phyloP scores from a whole-genome alignment of 2,329 filamentous ascomycete genomes.

The Aspergillus sp. region DNA sequence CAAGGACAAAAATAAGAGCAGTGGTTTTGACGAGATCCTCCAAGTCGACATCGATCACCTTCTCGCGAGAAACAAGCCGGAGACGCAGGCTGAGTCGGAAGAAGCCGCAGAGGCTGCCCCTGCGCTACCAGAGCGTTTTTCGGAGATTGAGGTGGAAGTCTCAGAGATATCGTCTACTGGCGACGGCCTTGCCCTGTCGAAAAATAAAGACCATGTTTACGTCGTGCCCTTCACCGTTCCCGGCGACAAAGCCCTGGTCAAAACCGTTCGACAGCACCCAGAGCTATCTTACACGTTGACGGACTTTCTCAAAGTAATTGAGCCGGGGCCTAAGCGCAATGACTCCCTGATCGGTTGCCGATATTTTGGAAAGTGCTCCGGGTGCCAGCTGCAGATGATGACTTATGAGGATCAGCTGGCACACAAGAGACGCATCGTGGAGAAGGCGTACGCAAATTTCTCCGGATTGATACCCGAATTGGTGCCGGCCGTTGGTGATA shows the following conservation, averaged over 20 bases:
- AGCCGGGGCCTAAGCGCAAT: slow-evolving; percentile 65
- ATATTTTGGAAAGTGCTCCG: slow-evolving; percentile 81
- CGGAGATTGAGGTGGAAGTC: slow-evolving; percentile 75
- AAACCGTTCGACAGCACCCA: slow-evolving; percentile 63
- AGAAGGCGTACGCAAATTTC: slow-evolving; percentile 88
- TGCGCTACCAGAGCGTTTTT: slow-evolving; percentile 55
- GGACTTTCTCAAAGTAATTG: slow-evolving; percentile 70
- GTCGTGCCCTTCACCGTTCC: slow-evolving; percentile 82
- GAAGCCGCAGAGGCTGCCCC: slow-evolving; percentile 14
- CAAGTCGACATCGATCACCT: slow-evolving; percentile 49
- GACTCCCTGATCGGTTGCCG: slow-evolving; percentile 67
- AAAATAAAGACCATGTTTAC: slow-evolving; percentile 61
- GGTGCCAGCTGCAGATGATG: slow-evolving; percentile 97
- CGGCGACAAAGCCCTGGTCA: slow-evolving; percentile 70
- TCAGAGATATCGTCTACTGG: slow-evolving; percentile 79
- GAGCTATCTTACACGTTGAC: slow-evolving; percentile 62
- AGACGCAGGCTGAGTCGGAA: slow-evolving; percentile 17
- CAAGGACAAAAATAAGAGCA: slow-evolving; percentile 52
- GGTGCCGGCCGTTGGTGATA: slow-evolving; percentile 68
- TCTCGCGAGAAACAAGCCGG: slow-evolving; percentile 23
- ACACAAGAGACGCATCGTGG: slow-evolving; percentile 76
- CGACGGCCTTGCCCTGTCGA: slow-evolving; percentile 72
- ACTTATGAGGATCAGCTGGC: slow-evolving; percentile 75
- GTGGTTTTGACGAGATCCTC: slow-evolving; percentile 58
- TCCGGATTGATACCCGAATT: slow-evolving; percentile 67